Conservation (phyloP, 2,329 filamentous ascomycete genomes). For the Cercospora nicotianae region DNA sequence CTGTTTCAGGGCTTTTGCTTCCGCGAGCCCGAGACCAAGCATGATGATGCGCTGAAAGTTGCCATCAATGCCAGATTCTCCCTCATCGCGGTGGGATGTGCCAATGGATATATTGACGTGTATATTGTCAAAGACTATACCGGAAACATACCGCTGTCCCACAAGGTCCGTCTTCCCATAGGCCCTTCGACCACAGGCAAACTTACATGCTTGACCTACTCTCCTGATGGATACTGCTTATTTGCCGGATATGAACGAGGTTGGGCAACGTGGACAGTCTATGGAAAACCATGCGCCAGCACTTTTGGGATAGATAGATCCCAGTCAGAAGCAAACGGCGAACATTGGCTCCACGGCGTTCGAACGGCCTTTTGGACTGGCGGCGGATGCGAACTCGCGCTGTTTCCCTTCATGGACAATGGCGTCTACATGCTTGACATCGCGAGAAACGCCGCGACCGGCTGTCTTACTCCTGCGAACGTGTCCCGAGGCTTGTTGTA, state of each 20-base stretch:
- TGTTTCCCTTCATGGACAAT: constrained; percentile 67
- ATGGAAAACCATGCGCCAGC: constrained; percentile 82
- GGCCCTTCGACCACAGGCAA: constrained; percentile 67
- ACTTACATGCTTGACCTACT: constrained; percentile 77
- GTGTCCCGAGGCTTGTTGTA: constrained; percentile 85
- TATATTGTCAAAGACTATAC: constrained; percentile 92
- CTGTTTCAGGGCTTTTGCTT: constrained; percentile 92
- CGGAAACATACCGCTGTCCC: constrained; percentile 86
- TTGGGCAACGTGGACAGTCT: constrained; percentile 97
- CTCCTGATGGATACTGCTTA: constrained; percentile 92
- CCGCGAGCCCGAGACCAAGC: constrained; percentile 65
- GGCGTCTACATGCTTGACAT: constrained; percentile 87
- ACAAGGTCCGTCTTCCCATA: constrained; percentile 69
- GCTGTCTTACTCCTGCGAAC: constrained; percentile 89
- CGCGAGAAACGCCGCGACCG: constrained; percentile 87
- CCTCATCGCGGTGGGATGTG: constrained; percentile 81
- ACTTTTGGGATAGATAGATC: constrained; percentile 73
- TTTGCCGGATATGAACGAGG: constrained; percentile 91
- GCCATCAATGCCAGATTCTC: constrained; percentile 95
- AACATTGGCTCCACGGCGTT: constrained; percentile 82
- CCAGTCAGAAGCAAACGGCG: constrained; percentile 66
- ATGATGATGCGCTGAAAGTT: constrained; percentile 66
- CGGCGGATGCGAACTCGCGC: constrained; percentile 79
- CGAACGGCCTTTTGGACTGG: constrained; percentile 81
- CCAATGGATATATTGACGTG: constrained; percentile 76